Evolutionary conservation across 768 basidiomycete genomes (phyloP).

Genomic region (Lactarius indigo): DNA sequence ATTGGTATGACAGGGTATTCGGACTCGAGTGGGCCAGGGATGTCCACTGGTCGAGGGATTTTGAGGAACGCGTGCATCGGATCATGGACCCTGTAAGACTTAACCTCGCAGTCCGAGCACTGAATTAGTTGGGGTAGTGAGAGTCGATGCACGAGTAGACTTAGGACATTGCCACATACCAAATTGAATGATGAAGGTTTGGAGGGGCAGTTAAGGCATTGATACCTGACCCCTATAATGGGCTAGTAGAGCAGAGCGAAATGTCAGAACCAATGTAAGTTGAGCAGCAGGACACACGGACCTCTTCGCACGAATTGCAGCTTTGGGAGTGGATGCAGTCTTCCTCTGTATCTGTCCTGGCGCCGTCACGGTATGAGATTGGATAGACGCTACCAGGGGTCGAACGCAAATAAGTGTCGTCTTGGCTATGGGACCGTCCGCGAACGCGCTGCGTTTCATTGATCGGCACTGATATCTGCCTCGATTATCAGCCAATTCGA

Average conservation of each 20-base stretch:
- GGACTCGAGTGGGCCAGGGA: constrained; percentile 45
- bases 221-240: constrained; percentile 78
- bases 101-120: constrained; percentile 78
- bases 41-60: constrained; percentile 71
- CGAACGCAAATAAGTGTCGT: constrained; percentile 4
- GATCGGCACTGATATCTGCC: constrained; percentile 83
- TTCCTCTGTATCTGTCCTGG: background rate
- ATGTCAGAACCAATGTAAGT: background rate
- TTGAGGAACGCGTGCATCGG: constrained; percentile 87
- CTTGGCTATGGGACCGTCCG: constrained; percentile 8
- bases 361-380: background rate
- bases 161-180: constrained; percentile 41
- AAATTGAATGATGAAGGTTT: constrained; percentile 65
- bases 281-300: background rate
- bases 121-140: constrained; percentile 31
- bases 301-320: constrained; percentile 21
- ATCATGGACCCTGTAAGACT: constrained; percentile 77
- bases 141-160: background rate
- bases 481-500: background rate
- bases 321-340: constrained; percentile 12
- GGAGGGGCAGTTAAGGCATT: constrained; percentile 88
- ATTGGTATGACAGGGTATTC: constrained; percentile 59
- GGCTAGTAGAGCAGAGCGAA: constrained; percentile 37
- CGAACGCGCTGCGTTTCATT: constrained; percentile 45
- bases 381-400: constrained; percentile 22